phyloP scores from a whole-genome alignment of 2,329 filamentous ascomycete species.

The Botrytis hyacinthi region DNA sequence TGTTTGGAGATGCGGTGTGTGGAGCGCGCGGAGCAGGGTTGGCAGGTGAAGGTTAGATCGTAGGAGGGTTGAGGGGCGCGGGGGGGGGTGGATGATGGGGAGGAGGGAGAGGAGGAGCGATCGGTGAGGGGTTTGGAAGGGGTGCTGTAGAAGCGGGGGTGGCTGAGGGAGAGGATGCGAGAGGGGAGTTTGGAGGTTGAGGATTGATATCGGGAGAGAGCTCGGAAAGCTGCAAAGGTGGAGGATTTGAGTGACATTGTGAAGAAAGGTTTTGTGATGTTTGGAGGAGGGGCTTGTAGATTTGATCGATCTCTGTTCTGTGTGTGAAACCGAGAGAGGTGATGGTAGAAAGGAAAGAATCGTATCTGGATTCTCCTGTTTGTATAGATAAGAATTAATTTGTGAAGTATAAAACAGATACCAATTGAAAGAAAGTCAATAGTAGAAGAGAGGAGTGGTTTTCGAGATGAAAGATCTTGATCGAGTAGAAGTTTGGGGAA shows the following conservation, averaged over 20 bases:
- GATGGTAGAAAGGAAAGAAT: neutral
- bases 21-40: constrained; percentile 77
- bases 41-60: constrained; percentile 88
- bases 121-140: neutral
- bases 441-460: too few species aligned
- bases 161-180: neutral
- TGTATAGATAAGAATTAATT: too few species aligned
- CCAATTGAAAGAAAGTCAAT: neutral
- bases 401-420: too few species aligned
- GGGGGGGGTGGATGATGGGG: neutral
- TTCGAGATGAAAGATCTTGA: neutral
- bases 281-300: neutral
- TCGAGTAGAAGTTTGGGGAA: neutral
- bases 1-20: constrained; percentile 87
- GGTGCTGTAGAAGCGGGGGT: neutral
- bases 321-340: neutral
- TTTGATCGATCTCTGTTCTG: neutral
- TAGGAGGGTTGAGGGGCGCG: constrained; percentile 60
- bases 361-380: too few species aligned
- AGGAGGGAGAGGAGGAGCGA: neutral
- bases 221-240: neutral
- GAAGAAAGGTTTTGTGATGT: neutral
- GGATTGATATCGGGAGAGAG: constrained; percentile 1
- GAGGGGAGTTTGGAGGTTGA: neutral
- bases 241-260: constrained; percentile 11